Conservation (phyloP, 1,139 yeast genomes). For the Blastobotrys malaysiensis region DNA sequence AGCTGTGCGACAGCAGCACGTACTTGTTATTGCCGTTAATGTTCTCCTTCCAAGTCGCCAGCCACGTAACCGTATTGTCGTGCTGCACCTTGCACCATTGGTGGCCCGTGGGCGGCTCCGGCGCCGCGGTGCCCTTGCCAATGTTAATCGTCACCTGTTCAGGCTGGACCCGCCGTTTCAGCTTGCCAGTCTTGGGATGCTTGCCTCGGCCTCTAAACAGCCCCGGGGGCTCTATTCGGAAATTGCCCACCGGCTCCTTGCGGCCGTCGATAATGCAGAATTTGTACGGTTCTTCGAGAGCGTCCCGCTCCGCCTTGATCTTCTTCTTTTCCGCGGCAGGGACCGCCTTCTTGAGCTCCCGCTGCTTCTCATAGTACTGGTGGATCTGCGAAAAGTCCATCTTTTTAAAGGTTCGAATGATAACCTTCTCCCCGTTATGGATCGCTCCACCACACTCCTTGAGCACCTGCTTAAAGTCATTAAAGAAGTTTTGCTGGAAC, state of each 20-base stretch:
- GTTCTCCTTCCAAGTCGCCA: constrained; percentile 96
- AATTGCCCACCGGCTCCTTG: constrained; percentile 88
- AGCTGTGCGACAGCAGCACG: constrained; percentile 86
- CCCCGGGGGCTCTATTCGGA: constrained; percentile 94
- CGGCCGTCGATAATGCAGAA: constrained; percentile 81
- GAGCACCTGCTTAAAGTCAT: constrained; percentile 66
- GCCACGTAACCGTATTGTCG: constrained; percentile 90
- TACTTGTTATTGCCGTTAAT: constrained; percentile 79
- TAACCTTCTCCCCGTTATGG: constrained; percentile 35
- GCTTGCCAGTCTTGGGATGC: constrained; percentile 91
- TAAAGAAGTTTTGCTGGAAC: constrained; percentile 81
- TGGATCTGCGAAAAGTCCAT: constrained; percentile 77
- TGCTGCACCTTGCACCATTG: constrained; percentile 85
- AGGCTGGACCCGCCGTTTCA: constrained; percentile 65
- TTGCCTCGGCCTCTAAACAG: constrained; percentile 95
- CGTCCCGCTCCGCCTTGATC: constrained; percentile 66
- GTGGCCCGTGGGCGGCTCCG: constrained; percentile 83
- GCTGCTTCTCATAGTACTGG: constrained; percentile 62
- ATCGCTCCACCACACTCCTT: constrained; percentile 61
- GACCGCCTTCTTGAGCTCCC: constrained; percentile 66
- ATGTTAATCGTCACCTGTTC: constrained; percentile 85
- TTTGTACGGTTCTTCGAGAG: constrained; percentile 73
- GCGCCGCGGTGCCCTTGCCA: constrained; percentile 65
- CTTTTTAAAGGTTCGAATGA: constrained; percentile 55
- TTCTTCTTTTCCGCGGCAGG: constrained; percentile 68